Conservation (phyloP, 2,329 filamentous ascomycete species). For the Curvularia lunata region DNA sequence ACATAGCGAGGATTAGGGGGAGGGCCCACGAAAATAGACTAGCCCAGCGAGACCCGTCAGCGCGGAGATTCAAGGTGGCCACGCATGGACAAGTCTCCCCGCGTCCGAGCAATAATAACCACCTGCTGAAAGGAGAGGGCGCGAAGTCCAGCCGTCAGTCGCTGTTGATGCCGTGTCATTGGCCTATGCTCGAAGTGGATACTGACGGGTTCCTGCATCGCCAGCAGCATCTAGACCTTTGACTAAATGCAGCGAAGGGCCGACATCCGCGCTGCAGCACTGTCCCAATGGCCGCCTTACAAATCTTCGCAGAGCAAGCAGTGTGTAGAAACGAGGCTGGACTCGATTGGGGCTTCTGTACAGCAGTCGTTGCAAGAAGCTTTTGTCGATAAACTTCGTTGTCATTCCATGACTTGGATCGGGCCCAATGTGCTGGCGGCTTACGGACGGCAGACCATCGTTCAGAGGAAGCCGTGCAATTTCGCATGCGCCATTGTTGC, state of each 20-base stretch:
- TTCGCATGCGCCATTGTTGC: slow-evolving; percentile 21
- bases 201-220: slow-evolving; percentile 36
- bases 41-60: slow-evolving; percentile 3
- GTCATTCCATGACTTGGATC: neutral
- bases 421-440: neutral
- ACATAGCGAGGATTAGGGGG: slow-evolving; percentile 11
- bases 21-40: neutral
- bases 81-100: slow-evolving; percentile 13
- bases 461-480: slow-evolving; percentile 19
- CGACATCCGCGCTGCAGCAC: slow-evolving; percentile 8
- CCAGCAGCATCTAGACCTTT: slow-evolving; percentile 26
- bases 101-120: slow-evolving; percentile 24
- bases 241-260: slow-evolving; percentile 19
- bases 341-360: neutral
- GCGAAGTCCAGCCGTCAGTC: slow-evolving; percentile 16
- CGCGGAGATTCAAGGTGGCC: slow-evolving; percentile 5
- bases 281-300: slow-evolving; percentile 4
- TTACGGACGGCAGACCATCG: neutral
- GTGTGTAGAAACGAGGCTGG: neutral
- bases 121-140: slow-evolving; percentile 20
- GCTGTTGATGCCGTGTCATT: slow-evolving; percentile 11
- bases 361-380: neutral
- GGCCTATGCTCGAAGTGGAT: slow-evolving; percentile 11
- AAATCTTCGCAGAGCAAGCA: neutral
- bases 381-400: neutral